Base-by-base conservation (phyloP, 768 basidiomycete species). In the Mycena galopus region DNA sequence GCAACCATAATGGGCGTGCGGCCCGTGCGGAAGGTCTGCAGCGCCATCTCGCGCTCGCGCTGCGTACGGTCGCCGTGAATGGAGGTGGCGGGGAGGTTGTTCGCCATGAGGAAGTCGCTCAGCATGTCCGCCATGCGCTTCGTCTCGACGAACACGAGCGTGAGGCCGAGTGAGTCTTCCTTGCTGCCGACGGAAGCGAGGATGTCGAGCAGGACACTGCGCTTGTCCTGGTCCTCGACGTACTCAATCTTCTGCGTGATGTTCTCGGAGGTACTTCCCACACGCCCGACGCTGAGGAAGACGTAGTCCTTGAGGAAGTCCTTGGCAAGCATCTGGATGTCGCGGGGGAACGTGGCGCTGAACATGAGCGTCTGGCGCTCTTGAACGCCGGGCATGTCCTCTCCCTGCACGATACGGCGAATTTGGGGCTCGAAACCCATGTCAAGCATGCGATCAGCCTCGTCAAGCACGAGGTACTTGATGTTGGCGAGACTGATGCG, bases 371-470 rank as follows among this genome's bases (percentile, higher is more conserved):
- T 99, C 81, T 99, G 98, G 73, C 98, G 94, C 16, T 96, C 92
- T 30, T 88, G 84, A 17, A 93, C 91, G 56, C 92, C 93, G n/a
- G 98, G 96, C 98, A 99, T 99, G 81, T 99, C 98, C 79, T 96
- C 96, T 77, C 95, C 94, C 83, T 99, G 95, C 23, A 99, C 98
- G 80, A 99, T 99, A 35, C 96, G 90, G 74, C 98, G 91, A 79
- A 99, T 99, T 85, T 99, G 98, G 67, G 98, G 98, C 84, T 99
- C 98, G 88, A 99, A 99, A 93, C 98, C 98, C 98, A 99, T 99
- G 87, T 99, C 98, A 79, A 99, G 90, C 98, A 99, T 99, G 79
- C 98, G 94, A 87, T 99, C 98, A 72, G 98, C 98, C 86, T 99
- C 98, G 78, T 99, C 98, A 65, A 99, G 93, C 30, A 99, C 98